Evolutionary conservation across 257 asterid species (phyloP).

Genomic region (Gentiana dahurica): DNA sequence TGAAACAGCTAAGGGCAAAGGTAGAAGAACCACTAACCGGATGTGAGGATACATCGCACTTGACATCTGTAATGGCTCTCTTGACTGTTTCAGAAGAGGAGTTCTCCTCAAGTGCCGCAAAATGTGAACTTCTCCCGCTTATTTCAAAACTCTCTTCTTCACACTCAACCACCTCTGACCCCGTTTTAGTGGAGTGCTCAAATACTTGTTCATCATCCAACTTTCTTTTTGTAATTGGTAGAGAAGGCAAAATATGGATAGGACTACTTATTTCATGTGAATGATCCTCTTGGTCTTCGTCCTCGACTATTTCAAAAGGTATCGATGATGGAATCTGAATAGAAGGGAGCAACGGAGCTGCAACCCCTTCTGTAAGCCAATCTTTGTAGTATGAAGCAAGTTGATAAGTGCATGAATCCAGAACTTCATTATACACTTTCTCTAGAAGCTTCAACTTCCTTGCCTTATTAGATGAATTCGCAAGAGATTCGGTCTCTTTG

Average conservation of each 20-base stretch:
- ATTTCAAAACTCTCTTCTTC: slow-evolving; percentile 32
- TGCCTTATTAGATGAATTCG: slow-evolving; percentile 19
- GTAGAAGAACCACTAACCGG: slow-evolving; percentile 27
- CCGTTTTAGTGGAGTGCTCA: slow-evolving; percentile 29
- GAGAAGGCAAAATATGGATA: slow-evolving; percentile 29
- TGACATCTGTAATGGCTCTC: slow-evolving; percentile 15
- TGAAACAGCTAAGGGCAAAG: background rate
- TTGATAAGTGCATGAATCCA: slow-evolving; percentile 52
- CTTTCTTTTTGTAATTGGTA: slow-evolving; percentile 50
- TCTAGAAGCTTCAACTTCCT: slow-evolving; percentile 35
- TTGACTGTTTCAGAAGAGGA: slow-evolving; percentile 25
- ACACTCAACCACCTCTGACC: slow-evolving; percentile 14
- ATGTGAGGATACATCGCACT: slow-evolving; percentile 19
- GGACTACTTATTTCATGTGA: slow-evolving; percentile 29
- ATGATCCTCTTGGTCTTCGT: slow-evolving; percentile 26
- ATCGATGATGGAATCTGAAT: slow-evolving; percentile 47
- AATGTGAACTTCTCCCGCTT: slow-evolving; percentile 30
- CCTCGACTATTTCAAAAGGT: slow-evolving; percentile 14
- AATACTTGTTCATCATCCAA: slow-evolving; percentile 46
- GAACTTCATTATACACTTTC: slow-evolving; percentile 33
- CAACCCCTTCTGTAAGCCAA: slow-evolving; percentile 62
- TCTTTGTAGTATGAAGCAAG: slow-evolving; percentile 67
- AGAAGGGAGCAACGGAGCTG: slow-evolving; percentile 44
- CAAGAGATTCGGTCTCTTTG: slow-evolving; percentile 25
- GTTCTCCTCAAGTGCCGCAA: slow-evolving; percentile 38